Conservation (phyloP, 176 grass and related monocot genomes). For the Chrysopogon serrulatus region DNA sequence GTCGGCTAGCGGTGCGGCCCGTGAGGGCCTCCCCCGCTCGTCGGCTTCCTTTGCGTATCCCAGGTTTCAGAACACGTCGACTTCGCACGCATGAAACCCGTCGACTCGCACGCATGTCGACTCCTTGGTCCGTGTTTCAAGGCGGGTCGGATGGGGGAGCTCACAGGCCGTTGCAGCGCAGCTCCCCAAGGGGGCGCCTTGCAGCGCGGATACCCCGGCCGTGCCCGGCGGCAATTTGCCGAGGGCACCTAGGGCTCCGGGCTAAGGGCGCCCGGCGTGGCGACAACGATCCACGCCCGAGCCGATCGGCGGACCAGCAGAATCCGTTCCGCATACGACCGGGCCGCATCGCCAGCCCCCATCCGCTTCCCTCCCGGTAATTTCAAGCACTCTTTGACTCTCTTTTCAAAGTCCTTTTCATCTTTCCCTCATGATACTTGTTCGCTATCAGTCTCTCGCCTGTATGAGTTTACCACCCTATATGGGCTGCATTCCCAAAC, state of each 20-base stretch:
- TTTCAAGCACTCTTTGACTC: constrained; percentile 66
- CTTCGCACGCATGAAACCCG: no score
- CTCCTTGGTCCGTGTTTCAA: constrained; percentile 75
- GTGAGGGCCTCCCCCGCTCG: background rate
- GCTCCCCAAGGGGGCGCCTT: no score
- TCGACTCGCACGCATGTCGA: constrained; percentile 43
- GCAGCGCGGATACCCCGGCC: no score
- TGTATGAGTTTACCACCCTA: no score
- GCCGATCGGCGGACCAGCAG: background rate
- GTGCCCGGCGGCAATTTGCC: no score
- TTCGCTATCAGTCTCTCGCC: constrained; percentile 72
- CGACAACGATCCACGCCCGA: no score
- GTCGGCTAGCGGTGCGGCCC: constrained; percentile 32
- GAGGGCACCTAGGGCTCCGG: no score
- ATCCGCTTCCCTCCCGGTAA: constrained; percentile 65
- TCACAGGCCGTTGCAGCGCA: no score
- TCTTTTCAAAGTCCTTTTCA: constrained; percentile 73
- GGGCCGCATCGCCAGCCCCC: constrained; percentile 38
- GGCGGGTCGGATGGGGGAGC: constrained; percentile 56
- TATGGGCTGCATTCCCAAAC: no score
- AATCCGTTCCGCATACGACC: constrained; percentile 21
- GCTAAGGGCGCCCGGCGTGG: no score
- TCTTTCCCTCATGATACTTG: constrained; percentile 79
- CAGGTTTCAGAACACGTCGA: no score
- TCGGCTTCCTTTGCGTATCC: no score